Evolutionary conservation across 2,329 filamentous ascomycete genomes (phyloP).

Genomic region (Epichloe sp.): DNA sequence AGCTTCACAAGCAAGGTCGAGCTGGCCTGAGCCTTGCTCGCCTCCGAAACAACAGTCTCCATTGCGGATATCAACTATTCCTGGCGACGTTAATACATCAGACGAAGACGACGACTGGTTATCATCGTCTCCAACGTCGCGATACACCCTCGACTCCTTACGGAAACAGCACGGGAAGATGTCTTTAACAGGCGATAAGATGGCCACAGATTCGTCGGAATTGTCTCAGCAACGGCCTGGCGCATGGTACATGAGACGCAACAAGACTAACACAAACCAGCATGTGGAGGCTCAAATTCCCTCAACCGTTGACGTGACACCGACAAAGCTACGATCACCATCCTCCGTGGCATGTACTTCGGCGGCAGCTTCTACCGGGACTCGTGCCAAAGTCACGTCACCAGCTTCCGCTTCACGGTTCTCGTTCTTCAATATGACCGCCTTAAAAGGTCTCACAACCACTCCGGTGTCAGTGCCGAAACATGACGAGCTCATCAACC

Average conservation of each 20-base stretch:
- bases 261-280: constrained; percentile 2
- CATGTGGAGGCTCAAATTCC: background rate
- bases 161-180: constrained; percentile 11
- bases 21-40: background rate
- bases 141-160: constrained; percentile 13
- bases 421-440: constrained; percentile 32
- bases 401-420: constrained; percentile 21
- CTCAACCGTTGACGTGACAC: background rate
- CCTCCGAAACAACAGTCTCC: constrained; percentile 1
- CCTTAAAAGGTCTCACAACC: constrained; percentile 20
- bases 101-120: constrained; percentile 1
- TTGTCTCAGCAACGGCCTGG: constrained; percentile 8
- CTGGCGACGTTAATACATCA: background rate
- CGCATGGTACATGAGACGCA: constrained; percentile 14
- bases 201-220: constrained; percentile 5
- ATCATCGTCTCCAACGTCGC: constrained; percentile 1
- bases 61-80: background rate
- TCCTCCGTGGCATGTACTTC: background rate
- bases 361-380: background rate
- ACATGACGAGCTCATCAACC: constrained; percentile 40
- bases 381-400: constrained; percentile 6
- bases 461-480: constrained; percentile 14
- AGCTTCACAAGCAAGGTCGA: background rate
- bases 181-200: constrained; percentile 20
- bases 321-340: constrained; percentile 4